These are phyloP conservation scores for Blastocrithidia nonstop DNA, from an alignment of 208 protist species.

Conservation along the genomic window DNA sequence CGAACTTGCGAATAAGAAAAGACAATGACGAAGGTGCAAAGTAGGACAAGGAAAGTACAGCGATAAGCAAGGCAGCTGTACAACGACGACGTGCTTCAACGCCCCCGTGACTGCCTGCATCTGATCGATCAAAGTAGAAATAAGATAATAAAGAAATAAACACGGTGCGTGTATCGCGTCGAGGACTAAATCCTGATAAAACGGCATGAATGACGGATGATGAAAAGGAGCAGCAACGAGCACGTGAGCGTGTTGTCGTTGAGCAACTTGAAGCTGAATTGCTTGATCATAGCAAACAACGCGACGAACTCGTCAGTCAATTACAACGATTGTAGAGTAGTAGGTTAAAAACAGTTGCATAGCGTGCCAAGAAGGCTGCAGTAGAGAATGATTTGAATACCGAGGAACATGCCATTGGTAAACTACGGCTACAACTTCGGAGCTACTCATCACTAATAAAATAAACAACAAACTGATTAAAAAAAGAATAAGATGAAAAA, in stretches of 20 bases:
- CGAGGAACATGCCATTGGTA: constrained; percentile 30
- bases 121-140: background rate
- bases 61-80: too few species aligned
- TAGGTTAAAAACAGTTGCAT: constrained; percentile 26
- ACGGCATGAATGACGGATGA: background rate
- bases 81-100: too few species aligned
- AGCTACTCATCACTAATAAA: constrained; percentile 3
- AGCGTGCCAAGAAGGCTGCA: constrained; percentile 22
- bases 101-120: background rate
- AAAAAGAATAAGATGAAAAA: background rate
- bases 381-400: constrained; percentile 24
- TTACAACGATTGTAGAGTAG: constrained; percentile 42
- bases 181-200: too few species aligned
- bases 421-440: constrained; percentile 40
- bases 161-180: background rate
- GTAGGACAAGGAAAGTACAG: too few species aligned
- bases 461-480: background rate
- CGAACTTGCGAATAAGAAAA: too few species aligned
- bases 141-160: background rate
- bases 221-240: background rate
- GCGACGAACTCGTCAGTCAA: constrained; percentile 31
- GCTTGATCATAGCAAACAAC: constrained; percentile 22
- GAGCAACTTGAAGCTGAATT: constrained; percentile 37
- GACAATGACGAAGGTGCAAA: too few species aligned
- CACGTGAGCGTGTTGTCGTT: background rate